phyloP scores from a whole-genome alignment of 768 basidiomycete genomes.

The Termitomyces sp. region DNA sequence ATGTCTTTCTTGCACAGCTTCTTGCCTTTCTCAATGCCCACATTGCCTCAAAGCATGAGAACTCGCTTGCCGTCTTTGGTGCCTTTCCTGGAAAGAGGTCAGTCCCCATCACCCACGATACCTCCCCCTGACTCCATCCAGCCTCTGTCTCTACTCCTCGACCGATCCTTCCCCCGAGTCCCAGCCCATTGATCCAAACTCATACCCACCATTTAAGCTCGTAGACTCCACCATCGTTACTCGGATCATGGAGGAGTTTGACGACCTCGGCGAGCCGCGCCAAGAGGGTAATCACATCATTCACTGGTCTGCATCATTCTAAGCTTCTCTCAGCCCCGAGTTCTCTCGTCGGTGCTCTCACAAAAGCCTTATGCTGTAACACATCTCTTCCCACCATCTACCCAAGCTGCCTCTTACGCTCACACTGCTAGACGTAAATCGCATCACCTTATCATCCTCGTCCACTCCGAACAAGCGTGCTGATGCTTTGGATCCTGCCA shows the following conservation, averaged over 20 bases:
- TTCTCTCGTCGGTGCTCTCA: slow-evolving; percentile 82
- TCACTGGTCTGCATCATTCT: slow-evolving; percentile 9
- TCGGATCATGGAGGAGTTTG: slow-evolving; percentile 59
- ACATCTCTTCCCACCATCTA: neutral
- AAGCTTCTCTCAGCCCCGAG: slow-evolving; percentile 37
- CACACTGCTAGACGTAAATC: slow-evolving; percentile 31
- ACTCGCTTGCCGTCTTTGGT: slow-evolving; percentile 87
- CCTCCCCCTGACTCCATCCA: slow-evolving; percentile 23
- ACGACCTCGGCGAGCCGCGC: slow-evolving; percentile 38
- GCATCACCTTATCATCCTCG: slow-evolving; percentile 25
- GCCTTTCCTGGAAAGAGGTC: slow-evolving; percentile 84
- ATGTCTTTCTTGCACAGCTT: slow-evolving; percentile 75
- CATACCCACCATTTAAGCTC: slow-evolving; percentile 77
- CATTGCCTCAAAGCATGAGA: slow-evolving; percentile 86
- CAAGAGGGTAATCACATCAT: slow-evolving; percentile 40
- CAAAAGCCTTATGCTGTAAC: slow-evolving; percentile 88
- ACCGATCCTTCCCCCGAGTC: slow-evolving; percentile 35
- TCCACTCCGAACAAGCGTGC: slow-evolving; percentile 23
- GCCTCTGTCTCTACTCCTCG: slow-evolving; percentile 75
- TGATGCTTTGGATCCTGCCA: slow-evolving; percentile 22
- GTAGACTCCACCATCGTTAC: slow-evolving; percentile 64
- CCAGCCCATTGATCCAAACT: slow-evolving; percentile 60
- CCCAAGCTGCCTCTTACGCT: neutral
- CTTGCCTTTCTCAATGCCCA: slow-evolving; percentile 92
- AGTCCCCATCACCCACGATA: neutral